These are phyloP conservation scores for Boletus rufocinnamomeus DNA, from an alignment of 768 basidiomycete genomes.

Conservation along the genomic window DNA sequence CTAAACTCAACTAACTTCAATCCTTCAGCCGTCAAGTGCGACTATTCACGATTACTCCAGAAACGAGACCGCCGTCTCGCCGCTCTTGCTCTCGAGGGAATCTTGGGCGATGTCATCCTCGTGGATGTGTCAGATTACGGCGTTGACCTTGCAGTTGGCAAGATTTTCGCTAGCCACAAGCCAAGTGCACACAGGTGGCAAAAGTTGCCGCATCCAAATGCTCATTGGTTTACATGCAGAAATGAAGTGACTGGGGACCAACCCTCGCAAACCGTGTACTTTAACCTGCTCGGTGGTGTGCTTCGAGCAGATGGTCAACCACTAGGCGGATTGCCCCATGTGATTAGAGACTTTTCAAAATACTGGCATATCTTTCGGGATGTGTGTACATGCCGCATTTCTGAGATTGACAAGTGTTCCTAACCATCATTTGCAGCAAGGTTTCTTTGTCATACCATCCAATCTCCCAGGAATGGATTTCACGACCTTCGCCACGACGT, in stretches of 20 bases:
- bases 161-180: slow-evolving; percentile 9
- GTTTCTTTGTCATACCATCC: background rate
- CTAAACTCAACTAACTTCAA: background rate
- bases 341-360: background rate
- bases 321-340: slow-evolving; percentile 8
- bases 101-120: background rate
- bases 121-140: background rate
- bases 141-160: slow-evolving; percentile 14
- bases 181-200: slow-evolving; percentile 14
- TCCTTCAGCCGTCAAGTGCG: rapidly evolving
- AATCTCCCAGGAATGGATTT: too few relatives aligned
- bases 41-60: background rate
- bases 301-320: slow-evolving; percentile 20
- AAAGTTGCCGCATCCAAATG: background rate
- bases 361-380: slow-evolving; percentile 1
- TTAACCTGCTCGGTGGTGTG: slow-evolving; percentile 18
- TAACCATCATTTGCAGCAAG: background rate
- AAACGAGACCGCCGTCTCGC: slow-evolving; percentile 27
- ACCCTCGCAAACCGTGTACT: background rate
- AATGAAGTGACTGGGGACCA: background rate
- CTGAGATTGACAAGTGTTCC: background rate
- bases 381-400: background rate
- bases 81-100: slow-evolving; percentile 19
- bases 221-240: slow-evolving; percentile 18
- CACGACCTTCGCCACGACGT: too few relatives aligned